These are phyloP conservation scores for Wickerhamomyces bisporus DNA, from an alignment of 805 yeast genomes.

Conservation along the genomic window DNA sequence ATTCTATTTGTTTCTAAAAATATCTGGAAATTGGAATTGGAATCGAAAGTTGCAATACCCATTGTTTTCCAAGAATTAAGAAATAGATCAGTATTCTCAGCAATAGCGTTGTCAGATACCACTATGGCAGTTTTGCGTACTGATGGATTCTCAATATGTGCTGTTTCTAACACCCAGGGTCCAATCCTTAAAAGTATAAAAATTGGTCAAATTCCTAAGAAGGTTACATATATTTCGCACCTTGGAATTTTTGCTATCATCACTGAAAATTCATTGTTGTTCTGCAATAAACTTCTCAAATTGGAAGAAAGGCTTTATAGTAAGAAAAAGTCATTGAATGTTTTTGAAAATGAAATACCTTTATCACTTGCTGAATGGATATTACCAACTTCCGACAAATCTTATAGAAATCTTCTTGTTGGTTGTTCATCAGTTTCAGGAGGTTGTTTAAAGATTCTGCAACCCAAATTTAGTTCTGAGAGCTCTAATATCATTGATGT, in stretches of 20 bases:
- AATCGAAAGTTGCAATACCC: conserved; percentile 10
- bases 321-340: conserved; percentile 1
- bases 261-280: conserved; percentile 15
- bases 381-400: conserved; percentile 17
- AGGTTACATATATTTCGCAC: conserved; percentile 22
- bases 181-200: conserved; percentile 21
- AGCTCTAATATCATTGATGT: conserved; percentile 8
- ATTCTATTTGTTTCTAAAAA: conserved; percentile 15
- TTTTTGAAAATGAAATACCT: conserved; percentile 25
- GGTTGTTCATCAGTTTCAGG: conserved; percentile 26
- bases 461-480: conserved; percentile 8
- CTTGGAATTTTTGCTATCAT: conserved; percentile 19
- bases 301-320: conserved; percentile 7
- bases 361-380: conserved; percentile 31
- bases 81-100: conserved; percentile 12
- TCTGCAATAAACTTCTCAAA: conserved; percentile 12
- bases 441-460: conserved; percentile 19
- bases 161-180: conserved; percentile 10
- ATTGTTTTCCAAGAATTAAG: conserved; percentile 17
- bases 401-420: conserved; percentile 25
- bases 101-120: conserved; percentile 4
- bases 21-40: conserved; percentile 15
- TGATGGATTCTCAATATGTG: conserved; percentile 28
- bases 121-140: conserved; percentile 26
- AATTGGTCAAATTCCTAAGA: conserved; percentile 23